Conservation (phyloP, 192 early-diverging fungal genomes). For the Coemansia sp. region DNA sequence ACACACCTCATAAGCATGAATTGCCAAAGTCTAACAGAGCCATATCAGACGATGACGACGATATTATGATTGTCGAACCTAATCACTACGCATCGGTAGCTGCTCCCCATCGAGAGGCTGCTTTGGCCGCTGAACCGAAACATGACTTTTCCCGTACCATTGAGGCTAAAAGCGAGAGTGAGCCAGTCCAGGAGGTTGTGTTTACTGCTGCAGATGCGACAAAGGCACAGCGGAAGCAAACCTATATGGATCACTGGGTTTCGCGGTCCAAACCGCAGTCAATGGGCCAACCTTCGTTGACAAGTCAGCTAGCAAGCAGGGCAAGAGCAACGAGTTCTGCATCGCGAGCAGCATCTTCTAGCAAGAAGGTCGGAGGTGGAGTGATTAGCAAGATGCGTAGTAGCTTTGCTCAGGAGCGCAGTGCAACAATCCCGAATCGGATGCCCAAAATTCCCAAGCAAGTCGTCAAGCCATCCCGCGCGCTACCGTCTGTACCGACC, state of each 20-base stretch:
- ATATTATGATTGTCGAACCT: neutral
- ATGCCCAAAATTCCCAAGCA: slow-evolving; percentile 20
- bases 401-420: slow-evolving; percentile 24
- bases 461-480: slow-evolving; percentile 32
- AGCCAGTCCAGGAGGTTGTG: slow-evolving; percentile 12
- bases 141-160: neutral
- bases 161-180: neutral
- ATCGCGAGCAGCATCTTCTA: neutral
- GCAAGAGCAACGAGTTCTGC: neutral
- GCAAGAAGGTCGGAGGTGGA: slow-evolving; percentile 8
- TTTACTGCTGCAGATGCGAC: slow-evolving; percentile 16
- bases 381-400: slow-evolving; percentile 27
- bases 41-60: neutral
- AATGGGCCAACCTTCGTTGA: neutral
- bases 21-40: neutral
- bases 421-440: neutral
- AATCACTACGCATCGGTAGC: neutral
- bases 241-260: slow-evolving; percentile 34
- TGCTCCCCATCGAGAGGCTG: neutral
- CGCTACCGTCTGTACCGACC: slow-evolving; percentile 26
- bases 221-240: slow-evolving; percentile 17
- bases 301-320: neutral
- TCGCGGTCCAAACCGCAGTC: neutral
- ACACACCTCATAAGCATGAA: neutral
- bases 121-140: neutral